A percentile compares a stretch with the other conserved stretches of the same genome.
These are phyloP conservation scores for Fraxinus angustifolia DNA, from an alignment of 305 asterid species.

Conservation along the genomic window DNA sequence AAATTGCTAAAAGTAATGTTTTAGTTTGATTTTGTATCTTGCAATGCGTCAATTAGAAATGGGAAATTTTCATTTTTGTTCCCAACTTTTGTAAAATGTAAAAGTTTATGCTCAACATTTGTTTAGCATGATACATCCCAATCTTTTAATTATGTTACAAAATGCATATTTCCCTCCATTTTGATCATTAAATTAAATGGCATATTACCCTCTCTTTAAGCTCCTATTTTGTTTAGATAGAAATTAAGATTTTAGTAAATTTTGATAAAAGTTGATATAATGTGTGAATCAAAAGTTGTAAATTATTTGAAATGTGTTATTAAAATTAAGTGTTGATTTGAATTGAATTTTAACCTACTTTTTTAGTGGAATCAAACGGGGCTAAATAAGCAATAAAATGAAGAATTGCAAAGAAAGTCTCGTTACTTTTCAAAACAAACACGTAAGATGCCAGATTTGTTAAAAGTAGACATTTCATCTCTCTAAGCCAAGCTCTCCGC, in stretches of 20 bases:
- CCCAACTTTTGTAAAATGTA: background rate
- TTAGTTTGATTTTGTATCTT: background rate
- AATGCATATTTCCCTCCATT: background rate
- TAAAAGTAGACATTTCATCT: too few relatives aligned
- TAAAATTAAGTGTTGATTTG: background rate
- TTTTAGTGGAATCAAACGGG: background rate
- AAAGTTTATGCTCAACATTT: background rate
- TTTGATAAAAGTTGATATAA: too few relatives aligned
- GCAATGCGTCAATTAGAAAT: background rate
- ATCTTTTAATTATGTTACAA: background rate
- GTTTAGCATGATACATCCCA: background rate
- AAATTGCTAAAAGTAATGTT: background rate
- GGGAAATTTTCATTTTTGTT: background rate
- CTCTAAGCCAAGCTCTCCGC: too few relatives aligned
- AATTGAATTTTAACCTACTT: too few relatives aligned
- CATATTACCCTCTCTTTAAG: background rate
- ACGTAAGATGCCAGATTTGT: background rate
- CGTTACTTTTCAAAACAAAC: background rate
- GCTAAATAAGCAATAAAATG: background rate
- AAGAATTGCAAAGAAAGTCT: background rate
- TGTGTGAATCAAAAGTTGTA: too few relatives aligned
- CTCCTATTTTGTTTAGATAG: background rate
- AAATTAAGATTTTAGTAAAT: too few relatives aligned
- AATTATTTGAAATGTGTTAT: too few relatives aligned
- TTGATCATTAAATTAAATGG: background rate